These are phyloP conservation scores for Penicillium rolfsii DNA, from an alignment of 2,329 filamentous ascomycete species.

Conservation along the genomic window DNA sequence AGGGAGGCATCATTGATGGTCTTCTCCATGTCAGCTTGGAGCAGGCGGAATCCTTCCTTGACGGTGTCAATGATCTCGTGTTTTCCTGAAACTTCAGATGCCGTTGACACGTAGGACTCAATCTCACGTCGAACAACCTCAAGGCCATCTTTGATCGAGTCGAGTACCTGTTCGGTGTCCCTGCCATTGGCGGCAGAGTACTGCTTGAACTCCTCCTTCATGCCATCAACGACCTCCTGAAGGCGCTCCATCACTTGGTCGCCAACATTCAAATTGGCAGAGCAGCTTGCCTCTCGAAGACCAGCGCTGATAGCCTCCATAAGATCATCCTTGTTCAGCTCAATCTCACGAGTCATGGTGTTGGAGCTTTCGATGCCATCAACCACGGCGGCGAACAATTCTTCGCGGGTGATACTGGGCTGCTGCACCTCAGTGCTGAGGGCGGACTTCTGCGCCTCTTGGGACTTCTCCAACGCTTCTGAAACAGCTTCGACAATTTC, in stretches of 20 bases:
- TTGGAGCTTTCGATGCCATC: constrained; percentile 58
- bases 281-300: constrained; percentile 57
- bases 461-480: constrained; percentile 24
- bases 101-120: constrained; percentile 76
- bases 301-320: constrained; percentile 63
- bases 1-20: constrained; percentile 51
- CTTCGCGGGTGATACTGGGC: constrained; percentile 54
- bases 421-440: constrained; percentile 41
- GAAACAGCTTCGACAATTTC: constrained; percentile 45
- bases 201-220: constrained; percentile 71
- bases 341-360: constrained; percentile 61
- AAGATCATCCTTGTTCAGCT: constrained; percentile 56
- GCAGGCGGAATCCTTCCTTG: constrained; percentile 63
- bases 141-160: constrained; percentile 84
- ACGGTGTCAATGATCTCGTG: constrained; percentile 77
- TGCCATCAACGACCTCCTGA: constrained; percentile 61
- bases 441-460: constrained; percentile 41
- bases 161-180: constrained; percentile 85
- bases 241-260: constrained; percentile 64
- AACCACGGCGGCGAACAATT: constrained; percentile 61
- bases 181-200: constrained; percentile 77
- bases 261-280: constrained; percentile 56
- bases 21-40: constrained; percentile 62
- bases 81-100: constrained; percentile 69
- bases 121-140: constrained; percentile 80